Conservation (phyloP, 2,329 filamentous ascomycete genomes). For the Colletotrichum navitas region DNA sequence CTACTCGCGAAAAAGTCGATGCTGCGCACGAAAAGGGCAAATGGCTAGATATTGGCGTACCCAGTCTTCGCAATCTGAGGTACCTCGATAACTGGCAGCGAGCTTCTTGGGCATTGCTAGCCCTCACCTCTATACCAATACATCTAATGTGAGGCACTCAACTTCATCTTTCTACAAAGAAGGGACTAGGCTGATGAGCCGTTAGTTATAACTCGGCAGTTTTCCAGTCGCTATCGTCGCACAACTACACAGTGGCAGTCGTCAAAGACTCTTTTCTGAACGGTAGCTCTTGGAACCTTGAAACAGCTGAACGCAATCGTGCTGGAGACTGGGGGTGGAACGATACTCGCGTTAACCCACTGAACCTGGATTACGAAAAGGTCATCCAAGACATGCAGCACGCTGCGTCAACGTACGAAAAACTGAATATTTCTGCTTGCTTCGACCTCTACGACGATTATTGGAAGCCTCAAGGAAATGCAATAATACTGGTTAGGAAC, state of each 20-base stretch:
- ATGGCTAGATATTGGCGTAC: slow-evolving; percentile 61
- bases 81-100: slow-evolving; percentile 6
- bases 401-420: neutral
- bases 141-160: slow-evolving; percentile 5
- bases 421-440: slow-evolving; percentile 1
- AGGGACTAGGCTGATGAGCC: neutral
- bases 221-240: slow-evolving; percentile 22
- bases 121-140: slow-evolving; percentile 15
- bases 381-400: neutral
- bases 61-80: slow-evolving; percentile 7
- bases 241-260: slow-evolving; percentile 25
- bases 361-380: slow-evolving; percentile 4
- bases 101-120: slow-evolving; percentile 14
- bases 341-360: slow-evolving; percentile 11
- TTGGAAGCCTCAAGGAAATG: slow-evolving; percentile 15
- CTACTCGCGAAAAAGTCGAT: slow-evolving; percentile 48
- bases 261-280: slow-evolving; percentile 19
- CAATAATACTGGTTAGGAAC: slow-evolving; percentile 7
- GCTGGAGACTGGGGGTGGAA: slow-evolving; percentile 16
- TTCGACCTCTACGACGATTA: slow-evolving; percentile 21
- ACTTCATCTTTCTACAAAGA: neutral
- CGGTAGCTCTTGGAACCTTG: slow-evolving; percentile 5
- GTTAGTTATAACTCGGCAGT: slow-evolving; percentile 23
- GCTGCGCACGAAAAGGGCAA: slow-evolving; percentile 55
- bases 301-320: slow-evolving; percentile 11